These are phyloP conservation scores for Kuraishia molischiana DNA, from an alignment of 805 yeast species.

Conservation along the genomic window DNA sequence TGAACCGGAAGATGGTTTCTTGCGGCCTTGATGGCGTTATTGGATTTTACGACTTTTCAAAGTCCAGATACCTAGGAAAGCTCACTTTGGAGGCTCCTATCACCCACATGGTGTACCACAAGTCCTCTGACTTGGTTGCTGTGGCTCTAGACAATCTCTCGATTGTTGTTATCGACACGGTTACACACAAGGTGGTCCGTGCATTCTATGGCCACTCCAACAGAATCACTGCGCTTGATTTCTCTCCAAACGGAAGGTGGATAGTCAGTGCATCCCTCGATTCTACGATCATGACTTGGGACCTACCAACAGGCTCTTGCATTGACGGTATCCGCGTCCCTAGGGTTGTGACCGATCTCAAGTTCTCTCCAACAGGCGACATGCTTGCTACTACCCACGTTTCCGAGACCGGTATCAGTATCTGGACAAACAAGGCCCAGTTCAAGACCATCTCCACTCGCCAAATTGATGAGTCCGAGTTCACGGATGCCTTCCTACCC, in stretches of 20 bases:
- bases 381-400: slow-evolving; percentile 90
- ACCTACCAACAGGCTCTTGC: slow-evolving; percentile 93
- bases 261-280: slow-evolving; percentile 76
- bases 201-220: slow-evolving; percentile 84
- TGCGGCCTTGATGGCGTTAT: slow-evolving; percentile 84
- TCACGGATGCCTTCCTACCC: slow-evolving; percentile 55
- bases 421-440: slow-evolving; percentile 91
- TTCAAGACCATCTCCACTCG: slow-evolving; percentile 69
- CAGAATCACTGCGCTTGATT: slow-evolving; percentile 79
- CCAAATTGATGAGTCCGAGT: slow-evolving; percentile 68
- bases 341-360: slow-evolving; percentile 70
- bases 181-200: slow-evolving; percentile 77
- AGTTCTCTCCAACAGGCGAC: slow-evolving; percentile 83
- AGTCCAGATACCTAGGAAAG: slow-evolving; percentile 57
- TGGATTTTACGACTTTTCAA: slow-evolving; percentile 77
- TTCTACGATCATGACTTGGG: slow-evolving; percentile 91
- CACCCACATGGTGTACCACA: slow-evolving; percentile 68
- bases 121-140: slow-evolving; percentile 77
- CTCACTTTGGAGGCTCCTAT: slow-evolving; percentile 68
- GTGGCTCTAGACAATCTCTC: slow-evolving; percentile 80
- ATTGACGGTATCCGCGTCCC: slow-evolving; percentile 82
- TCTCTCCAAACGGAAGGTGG: slow-evolving; percentile 96
- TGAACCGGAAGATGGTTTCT: slow-evolving; percentile 82
- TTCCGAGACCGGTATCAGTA: slow-evolving; percentile 74
- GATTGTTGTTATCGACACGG: slow-evolving; percentile 72